phyloP scores from a whole-genome alignment of 129 eudicot genomes.

The Solidago caesia region DNA sequence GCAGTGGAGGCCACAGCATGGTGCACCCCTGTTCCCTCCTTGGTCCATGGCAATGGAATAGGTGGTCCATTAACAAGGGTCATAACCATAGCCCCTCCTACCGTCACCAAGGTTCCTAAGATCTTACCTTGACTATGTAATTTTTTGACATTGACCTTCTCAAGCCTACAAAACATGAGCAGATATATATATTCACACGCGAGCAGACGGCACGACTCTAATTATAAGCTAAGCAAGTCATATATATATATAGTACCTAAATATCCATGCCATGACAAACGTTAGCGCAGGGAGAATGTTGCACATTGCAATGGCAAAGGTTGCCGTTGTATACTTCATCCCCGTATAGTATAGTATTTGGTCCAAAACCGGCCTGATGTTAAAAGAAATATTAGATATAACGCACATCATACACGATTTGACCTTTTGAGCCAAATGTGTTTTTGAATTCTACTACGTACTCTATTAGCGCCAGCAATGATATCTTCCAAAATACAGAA shows the following conservation, averaged over 20 bases:
- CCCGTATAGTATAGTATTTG: constrained; percentile 63
- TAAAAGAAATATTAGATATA: constrained; percentile 14
- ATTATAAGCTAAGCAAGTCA: not conserved
- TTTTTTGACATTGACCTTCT: constrained; percentile 55
- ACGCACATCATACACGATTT: not conserved
- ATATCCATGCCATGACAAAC: constrained; percentile 67
- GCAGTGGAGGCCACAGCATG: constrained; percentile 18
- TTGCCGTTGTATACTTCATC: constrained; percentile 68
- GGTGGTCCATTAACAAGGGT: constrained; percentile 64
- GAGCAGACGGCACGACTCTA: not conserved
- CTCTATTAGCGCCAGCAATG: constrained; percentile 64
- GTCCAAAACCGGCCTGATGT: constrained; percentile 68
- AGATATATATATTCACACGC: not conserved
- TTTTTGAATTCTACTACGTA: constrained; percentile 27
- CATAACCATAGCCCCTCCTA: constrained; percentile 93
- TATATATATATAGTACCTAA: constrained; percentile 33
- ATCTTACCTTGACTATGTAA: constrained; percentile 76
- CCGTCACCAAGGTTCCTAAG: constrained; percentile 65
- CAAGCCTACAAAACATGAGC: constrained; percentile 45
- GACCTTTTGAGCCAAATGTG: constrained; percentile 18
- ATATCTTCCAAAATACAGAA: constrained; percentile 54
- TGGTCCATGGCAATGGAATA: constrained; percentile 60
- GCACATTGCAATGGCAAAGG: constrained; percentile 60
- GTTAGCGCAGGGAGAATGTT: constrained; percentile 73
- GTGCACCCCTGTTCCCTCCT: constrained; percentile 21